Percentiles rank a stretch among this genome's conserved stretches.
phyloP scores from a whole-genome alignment of 768 basidiomycete genomes.

The Tulasnella calospora region DNA sequence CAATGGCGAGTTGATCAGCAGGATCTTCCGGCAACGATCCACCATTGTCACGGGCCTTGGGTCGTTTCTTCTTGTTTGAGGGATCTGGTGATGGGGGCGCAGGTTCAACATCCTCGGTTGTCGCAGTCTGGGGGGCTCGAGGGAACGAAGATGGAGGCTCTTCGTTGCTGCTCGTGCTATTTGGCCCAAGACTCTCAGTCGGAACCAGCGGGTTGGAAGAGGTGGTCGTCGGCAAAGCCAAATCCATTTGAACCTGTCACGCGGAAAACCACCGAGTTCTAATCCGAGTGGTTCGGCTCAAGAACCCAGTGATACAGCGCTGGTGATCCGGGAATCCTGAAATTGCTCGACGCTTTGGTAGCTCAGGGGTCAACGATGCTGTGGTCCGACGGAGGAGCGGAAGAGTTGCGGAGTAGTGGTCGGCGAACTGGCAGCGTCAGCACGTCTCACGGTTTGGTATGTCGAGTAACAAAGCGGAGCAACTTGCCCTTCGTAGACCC shows the following conservation, averaged over 20 bases:
- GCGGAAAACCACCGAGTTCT: neutral
- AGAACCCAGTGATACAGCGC: neutral
- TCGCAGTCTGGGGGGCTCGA: neutral
- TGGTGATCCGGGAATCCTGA: neutral
- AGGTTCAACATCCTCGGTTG: neutral
- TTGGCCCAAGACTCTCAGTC: neutral
- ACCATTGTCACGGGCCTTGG: neutral
- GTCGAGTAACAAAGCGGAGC: neutral
- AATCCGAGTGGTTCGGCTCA: neutral
- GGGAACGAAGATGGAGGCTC: slow-evolving; percentile 19
- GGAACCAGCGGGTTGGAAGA: neutral
- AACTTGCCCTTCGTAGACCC: neutral
- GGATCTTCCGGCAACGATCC: neutral
- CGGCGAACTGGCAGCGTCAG: neutral
- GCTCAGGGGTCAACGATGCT: neutral
- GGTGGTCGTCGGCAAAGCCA: neutral
- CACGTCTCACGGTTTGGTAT: neutral
- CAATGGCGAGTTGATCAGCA: slow-evolving; percentile 7
- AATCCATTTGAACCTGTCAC: neutral
- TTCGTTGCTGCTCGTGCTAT: neutral
- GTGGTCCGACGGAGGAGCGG: slow-evolving; percentile 24
- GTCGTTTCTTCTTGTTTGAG: neutral
- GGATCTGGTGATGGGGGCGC: neutral
- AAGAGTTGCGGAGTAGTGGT: slow-evolving; percentile 21
- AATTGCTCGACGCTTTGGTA: neutral